Evolutionary conservation across 1,284 basidiomycete genomes (phyloP).

Genomic region (Trichosporon asahii): DNA sequence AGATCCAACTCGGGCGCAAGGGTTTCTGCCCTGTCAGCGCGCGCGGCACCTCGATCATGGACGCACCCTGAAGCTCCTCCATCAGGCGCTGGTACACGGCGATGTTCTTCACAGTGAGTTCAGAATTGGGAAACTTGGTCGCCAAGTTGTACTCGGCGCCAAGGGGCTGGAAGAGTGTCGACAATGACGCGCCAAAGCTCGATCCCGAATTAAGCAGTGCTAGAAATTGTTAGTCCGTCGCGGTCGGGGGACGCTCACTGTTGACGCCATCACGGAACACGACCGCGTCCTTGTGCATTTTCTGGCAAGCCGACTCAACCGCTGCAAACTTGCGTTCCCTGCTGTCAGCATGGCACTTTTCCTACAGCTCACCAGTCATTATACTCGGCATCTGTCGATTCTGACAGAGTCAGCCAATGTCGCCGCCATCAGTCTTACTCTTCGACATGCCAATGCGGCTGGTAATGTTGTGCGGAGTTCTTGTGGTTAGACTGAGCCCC

Average conservation of each 20-base stretch:
- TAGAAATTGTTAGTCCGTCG: conserved; percentile 40
- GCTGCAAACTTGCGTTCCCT: conserved; percentile 68
- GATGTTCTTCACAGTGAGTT: conserved; percentile 75
- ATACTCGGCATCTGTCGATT: conserved; percentile 81
- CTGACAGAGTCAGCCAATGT: conserved; percentile 51
- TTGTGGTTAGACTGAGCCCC: conserved; percentile 41
- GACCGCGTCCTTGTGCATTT: conserved; percentile 86
- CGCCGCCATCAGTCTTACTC: conserved; percentile 59
- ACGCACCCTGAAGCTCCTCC: conserved; percentile 71
- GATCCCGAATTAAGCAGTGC: conserved; percentile 76
- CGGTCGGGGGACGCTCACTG: conserved; percentile 55
- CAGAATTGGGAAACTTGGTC: conserved; percentile 71
- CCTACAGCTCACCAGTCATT: conserved; percentile 45
- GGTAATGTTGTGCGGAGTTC: conserved; percentile 81
- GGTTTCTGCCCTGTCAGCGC: conserved; percentile 50
- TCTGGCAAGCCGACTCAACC: conserved; percentile 78
- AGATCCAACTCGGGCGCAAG: conserved; percentile 91
- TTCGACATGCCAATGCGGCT: conserved; percentile 83
- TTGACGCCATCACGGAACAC: conserved; percentile 79
- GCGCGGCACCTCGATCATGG: not conserved
- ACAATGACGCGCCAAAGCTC: conserved; percentile 72
- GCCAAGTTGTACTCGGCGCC: conserved; percentile 76
- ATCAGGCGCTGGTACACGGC: conserved; percentile 67
- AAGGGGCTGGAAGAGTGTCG: conserved; percentile 74
- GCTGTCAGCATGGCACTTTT: not conserved